Percentiles rank a stretch among this genome's conserved stretches.
Conservation (phyloP, 768 basidiomycete species). For the Lentinula sp. region DNA sequence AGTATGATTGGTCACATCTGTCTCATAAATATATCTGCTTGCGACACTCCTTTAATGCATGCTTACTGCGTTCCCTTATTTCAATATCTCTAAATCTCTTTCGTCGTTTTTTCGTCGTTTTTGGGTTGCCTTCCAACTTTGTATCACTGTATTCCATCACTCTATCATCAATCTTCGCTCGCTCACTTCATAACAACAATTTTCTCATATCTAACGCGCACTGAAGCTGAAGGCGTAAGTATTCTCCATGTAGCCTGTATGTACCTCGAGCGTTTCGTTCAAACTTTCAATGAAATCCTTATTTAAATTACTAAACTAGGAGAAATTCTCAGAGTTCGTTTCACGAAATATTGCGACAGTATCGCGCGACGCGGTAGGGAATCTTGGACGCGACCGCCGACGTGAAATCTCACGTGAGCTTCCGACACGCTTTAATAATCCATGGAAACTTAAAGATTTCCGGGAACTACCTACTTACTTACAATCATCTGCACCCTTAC, state of each 20-base stretch:
- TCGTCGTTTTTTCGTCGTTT: neutral
- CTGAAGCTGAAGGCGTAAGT: too few species aligned
- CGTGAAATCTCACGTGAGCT: neutral
- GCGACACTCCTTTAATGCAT: neutral
- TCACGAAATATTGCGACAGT: too few species aligned
- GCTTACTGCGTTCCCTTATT: neutral
- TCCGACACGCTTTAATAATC: neutral
- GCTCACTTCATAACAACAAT: neutral
- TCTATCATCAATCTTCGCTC: neutral
- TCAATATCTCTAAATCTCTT: neutral
- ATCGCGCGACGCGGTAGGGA: too few species aligned
- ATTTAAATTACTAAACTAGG: neutral
- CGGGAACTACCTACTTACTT: neutral
- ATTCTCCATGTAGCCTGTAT: neutral
- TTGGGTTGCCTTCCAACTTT: neutral
- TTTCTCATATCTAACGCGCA: neutral
- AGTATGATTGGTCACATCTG: neutral
- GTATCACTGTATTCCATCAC: neutral
- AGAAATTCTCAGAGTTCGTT: too few species aligned
- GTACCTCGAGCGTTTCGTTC: neutral
- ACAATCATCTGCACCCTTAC: neutral
- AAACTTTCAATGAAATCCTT: neutral
- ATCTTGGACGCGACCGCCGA: too few species aligned
- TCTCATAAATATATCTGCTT: neutral
- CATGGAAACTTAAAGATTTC: neutral